These are phyloP conservation scores for Acacia crassicarpa DNA, from an alignment of 306 rosid species.

Conservation along the genomic window DNA sequence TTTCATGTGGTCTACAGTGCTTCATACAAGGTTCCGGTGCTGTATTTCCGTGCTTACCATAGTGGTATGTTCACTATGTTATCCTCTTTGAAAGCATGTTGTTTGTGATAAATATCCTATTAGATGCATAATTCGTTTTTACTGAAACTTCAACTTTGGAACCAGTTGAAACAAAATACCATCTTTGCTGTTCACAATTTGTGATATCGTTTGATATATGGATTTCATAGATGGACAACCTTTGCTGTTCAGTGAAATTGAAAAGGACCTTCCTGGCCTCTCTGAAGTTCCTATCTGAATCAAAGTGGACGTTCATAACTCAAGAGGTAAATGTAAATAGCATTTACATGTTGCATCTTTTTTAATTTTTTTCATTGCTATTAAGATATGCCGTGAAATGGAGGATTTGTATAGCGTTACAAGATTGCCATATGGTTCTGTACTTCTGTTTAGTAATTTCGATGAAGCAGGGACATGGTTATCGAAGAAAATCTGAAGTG, in stretches of 20 bases:
- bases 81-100: neutral
- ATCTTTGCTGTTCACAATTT: neutral
- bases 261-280: no score
- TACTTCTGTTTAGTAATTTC: no score
- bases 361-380: neutral
- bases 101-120: neutral
- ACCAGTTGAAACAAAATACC: neutral
- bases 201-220: neutral
- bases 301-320: conserved; percentile 89
- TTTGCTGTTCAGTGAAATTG: conserved; percentile 36
- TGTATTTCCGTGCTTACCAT: conserved; percentile 65
- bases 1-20: conserved; percentile 72
- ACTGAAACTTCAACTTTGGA: neutral
- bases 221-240: neutral
- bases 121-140: neutral
- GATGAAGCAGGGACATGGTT: neutral
- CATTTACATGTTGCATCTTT: neutral
- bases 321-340: conserved; percentile 53
- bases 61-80: conserved; percentile 51
- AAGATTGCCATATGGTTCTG: no score
- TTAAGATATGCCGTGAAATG: neutral
- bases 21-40: conserved; percentile 75
- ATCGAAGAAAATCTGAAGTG: neutral
- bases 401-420: neutral
- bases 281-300: conserved; percentile 33